These are phyloP conservation scores for Penicillium sp. DNA, from an alignment of 2,329 filamentous ascomycete genomes.

Conservation along the genomic window DNA sequence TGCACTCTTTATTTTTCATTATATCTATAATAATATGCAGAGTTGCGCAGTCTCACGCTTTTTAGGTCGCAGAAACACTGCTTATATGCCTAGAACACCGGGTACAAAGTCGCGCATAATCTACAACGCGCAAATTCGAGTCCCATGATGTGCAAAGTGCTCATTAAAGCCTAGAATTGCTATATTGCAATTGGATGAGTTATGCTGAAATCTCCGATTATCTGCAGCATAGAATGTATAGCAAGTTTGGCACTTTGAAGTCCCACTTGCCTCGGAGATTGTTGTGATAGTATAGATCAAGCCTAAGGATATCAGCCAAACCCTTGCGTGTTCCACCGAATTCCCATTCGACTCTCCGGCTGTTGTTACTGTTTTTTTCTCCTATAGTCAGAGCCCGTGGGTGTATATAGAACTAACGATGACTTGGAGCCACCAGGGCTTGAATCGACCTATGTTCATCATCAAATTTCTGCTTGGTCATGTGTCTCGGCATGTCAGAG, in stretches of 20 bases:
- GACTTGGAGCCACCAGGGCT: not conserved
- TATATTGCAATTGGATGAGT: not conserved
- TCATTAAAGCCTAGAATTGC: not conserved
- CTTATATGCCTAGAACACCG: not conserved
- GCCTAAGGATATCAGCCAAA: not conserved
- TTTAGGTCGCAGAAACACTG: too few species aligned
- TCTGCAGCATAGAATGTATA: not conserved
- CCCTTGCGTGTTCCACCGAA: too few species aligned
- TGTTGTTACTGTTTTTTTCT: too few species aligned
- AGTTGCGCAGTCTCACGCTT: not conserved
- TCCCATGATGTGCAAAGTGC: not conserved
- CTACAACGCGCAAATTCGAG: not conserved
- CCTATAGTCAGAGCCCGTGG: not conserved
- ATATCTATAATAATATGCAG: too few species aligned
- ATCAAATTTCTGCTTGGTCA: not conserved
- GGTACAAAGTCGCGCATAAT: not conserved
- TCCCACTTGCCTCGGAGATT: not conserved
- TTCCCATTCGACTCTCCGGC: too few species aligned
- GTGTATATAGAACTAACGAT: not conserved
- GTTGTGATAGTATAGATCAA: not conserved
- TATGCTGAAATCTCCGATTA: too few species aligned
- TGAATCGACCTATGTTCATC: not conserved
- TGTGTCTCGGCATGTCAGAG: not conserved
- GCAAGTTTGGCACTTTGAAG: not conserved
- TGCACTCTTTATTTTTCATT: not conserved